These are phyloP conservation scores for Wallacemonas sp. DNA, from an alignment of 208 protist species.

Conservation along the genomic window DNA sequence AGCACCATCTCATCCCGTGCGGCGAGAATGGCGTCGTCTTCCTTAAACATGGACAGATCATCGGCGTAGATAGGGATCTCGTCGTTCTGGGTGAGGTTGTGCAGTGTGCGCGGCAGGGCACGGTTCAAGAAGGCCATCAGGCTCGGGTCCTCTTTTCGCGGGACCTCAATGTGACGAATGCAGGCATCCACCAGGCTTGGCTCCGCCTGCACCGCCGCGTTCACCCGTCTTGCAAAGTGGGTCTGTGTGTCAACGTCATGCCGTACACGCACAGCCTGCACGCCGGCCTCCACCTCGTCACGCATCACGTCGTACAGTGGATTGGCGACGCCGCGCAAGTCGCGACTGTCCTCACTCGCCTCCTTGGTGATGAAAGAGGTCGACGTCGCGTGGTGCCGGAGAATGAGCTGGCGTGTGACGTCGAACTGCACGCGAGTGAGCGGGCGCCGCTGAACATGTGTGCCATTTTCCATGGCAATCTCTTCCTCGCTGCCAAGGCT, in stretches of 20 bases:
- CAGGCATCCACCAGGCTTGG: slow-evolving; percentile 81
- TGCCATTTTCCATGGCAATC: slow-evolving; percentile 55
- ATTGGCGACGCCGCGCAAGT: slow-evolving; percentile 64
- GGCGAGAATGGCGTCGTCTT: slow-evolving; percentile 87
- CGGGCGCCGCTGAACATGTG: slow-evolving; percentile 41
- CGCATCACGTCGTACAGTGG: slow-evolving; percentile 61
- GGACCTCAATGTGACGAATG: slow-evolving; percentile 53
- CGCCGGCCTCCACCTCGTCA: slow-evolving; percentile 70
- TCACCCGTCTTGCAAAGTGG: slow-evolving; percentile 70
- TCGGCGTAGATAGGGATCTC: slow-evolving; percentile 87
- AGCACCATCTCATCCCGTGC: slow-evolving; percentile 76
- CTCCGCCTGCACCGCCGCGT: slow-evolving; percentile 77
- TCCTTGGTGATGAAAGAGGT: slow-evolving; percentile 74
- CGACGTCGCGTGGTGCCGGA: slow-evolving; percentile 41
- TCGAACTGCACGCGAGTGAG: slow-evolving; percentile 74
- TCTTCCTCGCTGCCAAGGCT: slow-evolving; percentile 82
- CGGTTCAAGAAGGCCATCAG: slow-evolving; percentile 71
- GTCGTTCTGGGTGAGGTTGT: slow-evolving; percentile 83
- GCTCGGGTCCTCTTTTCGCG: slow-evolving; percentile 49
- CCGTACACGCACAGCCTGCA: slow-evolving; percentile 67
- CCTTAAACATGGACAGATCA: slow-evolving; percentile 79
- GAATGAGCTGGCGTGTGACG: slow-evolving; percentile 52
- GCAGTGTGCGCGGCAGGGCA: slow-evolving; percentile 77
- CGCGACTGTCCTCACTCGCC: slow-evolving; percentile 85
- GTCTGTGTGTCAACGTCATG: slow-evolving; percentile 55